phyloP scores from a whole-genome alignment of 225 moss, liverwort and hornwort species.

The Pseudoscleropodium purum region DNA sequence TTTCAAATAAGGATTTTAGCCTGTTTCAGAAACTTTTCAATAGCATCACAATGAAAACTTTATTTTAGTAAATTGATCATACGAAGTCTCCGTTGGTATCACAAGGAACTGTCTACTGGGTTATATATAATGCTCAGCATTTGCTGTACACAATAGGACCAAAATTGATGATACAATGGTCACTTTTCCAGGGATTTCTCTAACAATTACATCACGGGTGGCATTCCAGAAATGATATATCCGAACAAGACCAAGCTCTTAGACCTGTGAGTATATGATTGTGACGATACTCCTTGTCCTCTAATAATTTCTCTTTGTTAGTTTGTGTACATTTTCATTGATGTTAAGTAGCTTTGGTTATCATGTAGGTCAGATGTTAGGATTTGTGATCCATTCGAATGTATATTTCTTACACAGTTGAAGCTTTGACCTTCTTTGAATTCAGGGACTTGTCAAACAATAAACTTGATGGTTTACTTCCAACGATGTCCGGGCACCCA shows the following conservation, averaged over 20 bases:
- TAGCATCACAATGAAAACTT: neutral
- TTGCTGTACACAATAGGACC: neutral
- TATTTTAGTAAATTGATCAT: neutral
- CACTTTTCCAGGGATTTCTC: constrained; percentile 30
- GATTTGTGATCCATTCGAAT: neutral
- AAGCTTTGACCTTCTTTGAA: neutral
- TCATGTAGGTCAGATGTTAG: neutral
- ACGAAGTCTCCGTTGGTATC: neutral
- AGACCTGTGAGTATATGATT: constrained; percentile 7
- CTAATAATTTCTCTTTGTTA: neutral
- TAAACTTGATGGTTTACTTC: constrained; percentile 4
- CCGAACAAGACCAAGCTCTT: constrained; percentile 2
- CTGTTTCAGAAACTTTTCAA: neutral
- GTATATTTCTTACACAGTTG: neutral
- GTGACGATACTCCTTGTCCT: neutral
- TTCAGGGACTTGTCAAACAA: constrained; percentile 30
- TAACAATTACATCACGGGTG: constrained; percentile 11
- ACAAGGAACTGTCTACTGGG: neutral
- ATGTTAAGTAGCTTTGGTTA: neutral
- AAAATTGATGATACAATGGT: neutral
- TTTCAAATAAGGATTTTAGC: neutral
- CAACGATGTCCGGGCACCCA: constrained; percentile 7
- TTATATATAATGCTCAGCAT: neutral
- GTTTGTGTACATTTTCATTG: neutral
- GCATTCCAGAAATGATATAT: constrained; percentile 11